Evolutionary conservation across 306 rosid genomes (phyloP).

Genomic region (Prunus mume): DNA sequence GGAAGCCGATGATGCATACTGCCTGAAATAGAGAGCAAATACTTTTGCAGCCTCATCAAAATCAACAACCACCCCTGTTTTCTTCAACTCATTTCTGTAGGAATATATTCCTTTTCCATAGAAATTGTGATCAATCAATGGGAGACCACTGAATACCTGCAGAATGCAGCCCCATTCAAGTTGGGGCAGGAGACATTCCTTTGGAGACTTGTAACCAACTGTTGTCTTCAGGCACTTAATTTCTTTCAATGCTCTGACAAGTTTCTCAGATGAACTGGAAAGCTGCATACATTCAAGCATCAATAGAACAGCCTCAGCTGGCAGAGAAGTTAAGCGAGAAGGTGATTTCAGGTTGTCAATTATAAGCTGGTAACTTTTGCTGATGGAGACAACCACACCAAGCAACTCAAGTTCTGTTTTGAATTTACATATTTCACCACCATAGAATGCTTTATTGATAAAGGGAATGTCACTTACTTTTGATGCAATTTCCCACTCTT

Average conservation of each 20-base stretch:
- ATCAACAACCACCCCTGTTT: slow-evolving; percentile 52
- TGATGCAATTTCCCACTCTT: slow-evolving; percentile 52
- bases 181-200: slow-evolving; percentile 49
- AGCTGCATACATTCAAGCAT: slow-evolving; percentile 34
- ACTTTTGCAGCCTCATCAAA: slow-evolving; percentile 42
- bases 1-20: slow-evolving; percentile 25
- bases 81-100: slow-evolving; percentile 38
- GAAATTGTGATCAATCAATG: slow-evolving; percentile 47
- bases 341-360: slow-evolving; percentile 47
- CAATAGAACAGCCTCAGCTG: slow-evolving; percentile 49
- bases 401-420: slow-evolving; percentile 54
- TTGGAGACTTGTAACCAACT: slow-evolving; percentile 47
- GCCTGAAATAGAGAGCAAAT: slow-evolving; percentile 39
- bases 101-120: slow-evolving; percentile 32
- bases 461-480: slow-evolving; percentile 64
- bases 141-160: slow-evolving; percentile 46
- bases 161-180: slow-evolving; percentile 62
- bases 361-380: slow-evolving; percentile 33
- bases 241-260: slow-evolving; percentile 26
- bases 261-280: background rate
- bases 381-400: slow-evolving; percentile 49
- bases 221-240: slow-evolving; percentile 54
- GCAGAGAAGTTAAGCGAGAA: slow-evolving; percentile 28
- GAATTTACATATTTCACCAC: slow-evolving; percentile 43
- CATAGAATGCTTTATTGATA: slow-evolving; percentile 44